A percentile compares a stretch with the other conserved stretches of the same genome.
Evolutionary conservation across 2,329 filamentous ascomycete species (phyloP).

Genomic region (Aspergillus quadrilineatus): DNA sequence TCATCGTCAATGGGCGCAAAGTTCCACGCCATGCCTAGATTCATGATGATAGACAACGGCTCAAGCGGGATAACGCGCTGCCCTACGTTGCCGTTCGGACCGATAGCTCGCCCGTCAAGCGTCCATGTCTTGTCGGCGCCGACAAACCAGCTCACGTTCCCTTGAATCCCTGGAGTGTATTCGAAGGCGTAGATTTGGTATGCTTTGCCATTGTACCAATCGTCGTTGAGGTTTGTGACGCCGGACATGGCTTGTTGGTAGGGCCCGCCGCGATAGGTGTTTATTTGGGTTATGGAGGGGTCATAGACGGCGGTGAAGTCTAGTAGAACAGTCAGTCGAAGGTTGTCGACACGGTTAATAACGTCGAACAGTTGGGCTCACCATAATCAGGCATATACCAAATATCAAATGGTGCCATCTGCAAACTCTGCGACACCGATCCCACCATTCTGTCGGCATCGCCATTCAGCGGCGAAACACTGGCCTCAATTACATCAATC

Average conservation of each 20-base stretch:
- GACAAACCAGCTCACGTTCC: slow-evolving; percentile 68
- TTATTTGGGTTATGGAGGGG: slow-evolving; percentile 55
- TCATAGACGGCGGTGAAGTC: slow-evolving; percentile 68
- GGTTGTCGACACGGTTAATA: too few relatives aligned
- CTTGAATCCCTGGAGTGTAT: slow-evolving; percentile 59
- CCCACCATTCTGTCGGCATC: slow-evolving; percentile 54
- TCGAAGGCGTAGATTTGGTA: slow-evolving; percentile 66
- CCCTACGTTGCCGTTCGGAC: slow-evolving; percentile 69
- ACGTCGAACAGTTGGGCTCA: slow-evolving; percentile 22
- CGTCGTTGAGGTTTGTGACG: slow-evolving; percentile 61
- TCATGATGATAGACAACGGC: slow-evolving; percentile 66
- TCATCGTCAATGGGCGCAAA: slow-evolving; percentile 63
- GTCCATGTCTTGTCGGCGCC: slow-evolving; percentile 66
- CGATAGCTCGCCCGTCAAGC: slow-evolving; percentile 58
- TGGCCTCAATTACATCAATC: slow-evolving; percentile 72
- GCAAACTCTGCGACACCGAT: slow-evolving; percentile 64
- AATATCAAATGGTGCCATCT: slow-evolving; percentile 68
- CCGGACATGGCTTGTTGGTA: slow-evolving; percentile 65
- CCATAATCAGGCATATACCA: slow-evolving; percentile 65
- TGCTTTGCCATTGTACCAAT: slow-evolving; percentile 64
- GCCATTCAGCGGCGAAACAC: slow-evolving; percentile 54
- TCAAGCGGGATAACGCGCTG: slow-evolving; percentile 65
- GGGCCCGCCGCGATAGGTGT: slow-evolving; percentile 60
- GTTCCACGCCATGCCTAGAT: slow-evolving; percentile 68
- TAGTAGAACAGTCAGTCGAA: not conserved